Evolutionary conservation across 495 filamentous ascomycete genomes (phyloP).

Genomic region (Staphylotrichum tortipilum): DNA sequence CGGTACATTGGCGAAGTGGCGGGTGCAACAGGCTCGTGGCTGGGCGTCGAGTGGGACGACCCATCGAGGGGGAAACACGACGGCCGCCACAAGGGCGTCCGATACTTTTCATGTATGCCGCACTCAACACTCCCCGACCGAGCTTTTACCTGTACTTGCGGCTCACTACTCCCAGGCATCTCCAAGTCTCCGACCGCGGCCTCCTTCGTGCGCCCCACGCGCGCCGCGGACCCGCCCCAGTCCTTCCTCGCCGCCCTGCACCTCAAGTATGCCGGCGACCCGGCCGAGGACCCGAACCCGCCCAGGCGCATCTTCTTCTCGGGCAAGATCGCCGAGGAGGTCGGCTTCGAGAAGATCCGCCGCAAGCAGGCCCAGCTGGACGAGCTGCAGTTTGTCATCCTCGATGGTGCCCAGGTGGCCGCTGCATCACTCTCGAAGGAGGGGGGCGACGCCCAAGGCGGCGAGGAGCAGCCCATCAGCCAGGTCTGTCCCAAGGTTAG

Average conservation of each 20-base stretch:
- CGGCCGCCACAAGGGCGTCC: slow-evolving; percentile 66
- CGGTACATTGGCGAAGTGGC: slow-evolving; percentile 70
- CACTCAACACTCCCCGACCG: too few species aligned
- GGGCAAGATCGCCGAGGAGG: slow-evolving; percentile 81
- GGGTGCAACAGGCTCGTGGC: slow-evolving; percentile 72
- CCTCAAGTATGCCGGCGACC: slow-evolving; percentile 69
- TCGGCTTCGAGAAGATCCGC: slow-evolving; percentile 91
- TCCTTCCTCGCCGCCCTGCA: slow-evolving; percentile 72
- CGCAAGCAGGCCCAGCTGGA: slow-evolving; percentile 66
- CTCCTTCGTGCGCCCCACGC: slow-evolving; percentile 77
- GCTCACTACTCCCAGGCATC: slow-evolving; percentile 39
- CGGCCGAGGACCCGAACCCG: slow-evolving; percentile 19
- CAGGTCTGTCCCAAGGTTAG: slow-evolving; percentile 55
- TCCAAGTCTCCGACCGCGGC: slow-evolving; percentile 60
- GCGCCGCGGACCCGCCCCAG: slow-evolving; percentile 54
- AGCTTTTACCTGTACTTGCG: too few species aligned
- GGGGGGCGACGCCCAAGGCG: too few species aligned
- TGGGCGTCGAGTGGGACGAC: slow-evolving; percentile 97
- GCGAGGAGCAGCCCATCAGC: slow-evolving; percentile 31
- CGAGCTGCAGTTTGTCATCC: slow-evolving; percentile 68
- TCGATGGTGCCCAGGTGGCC: slow-evolving; percentile 63
- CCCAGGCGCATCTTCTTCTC: slow-evolving; percentile 57
- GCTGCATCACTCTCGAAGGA: slow-evolving; percentile 29
- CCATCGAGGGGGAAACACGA: slow-evolving; percentile 77
- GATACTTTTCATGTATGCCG: slow-evolving; percentile 70